These are phyloP conservation scores for Heteromeles arbutifolia DNA, from an alignment of 306 rosid species.

Conservation along the genomic window DNA sequence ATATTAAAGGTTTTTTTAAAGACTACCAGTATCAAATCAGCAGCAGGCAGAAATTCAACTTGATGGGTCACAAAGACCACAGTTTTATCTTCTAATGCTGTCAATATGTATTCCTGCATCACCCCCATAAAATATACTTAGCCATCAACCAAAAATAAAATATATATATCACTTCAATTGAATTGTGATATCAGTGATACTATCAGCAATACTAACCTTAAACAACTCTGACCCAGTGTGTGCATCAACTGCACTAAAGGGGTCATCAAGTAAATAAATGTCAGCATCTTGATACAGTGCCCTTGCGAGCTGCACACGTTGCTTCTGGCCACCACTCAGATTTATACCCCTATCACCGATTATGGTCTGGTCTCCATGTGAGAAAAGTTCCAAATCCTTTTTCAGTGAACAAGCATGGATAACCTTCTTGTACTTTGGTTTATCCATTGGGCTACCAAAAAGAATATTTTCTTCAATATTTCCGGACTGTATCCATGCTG, in stretches of 20 bases:
- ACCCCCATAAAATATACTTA: constrained; percentile 25
- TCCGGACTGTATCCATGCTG: constrained; percentile 95
- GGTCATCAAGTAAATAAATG: constrained; percentile 89
- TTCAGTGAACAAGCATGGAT: constrained; percentile 82
- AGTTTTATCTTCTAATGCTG: constrained; percentile 80
- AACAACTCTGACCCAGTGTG: constrained; percentile 86
- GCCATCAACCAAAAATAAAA: constrained; percentile 8
- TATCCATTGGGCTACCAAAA: constrained; percentile 80
- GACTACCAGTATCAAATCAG: constrained; percentile 82
- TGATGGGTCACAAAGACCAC: constrained; percentile 95
- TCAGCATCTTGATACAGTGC: constrained; percentile 95
- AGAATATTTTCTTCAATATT: constrained; percentile 89
- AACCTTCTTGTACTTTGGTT: constrained; percentile 92
- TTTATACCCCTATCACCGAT: constrained; percentile 96
- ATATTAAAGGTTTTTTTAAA: constrained; percentile 6
- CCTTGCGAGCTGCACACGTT: constrained; percentile 91
- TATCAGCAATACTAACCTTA: constrained; percentile 42
- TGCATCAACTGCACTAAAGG: constrained; percentile 98
- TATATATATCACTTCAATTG: constrained; percentile 1
- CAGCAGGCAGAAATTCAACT: constrained; percentile 94
- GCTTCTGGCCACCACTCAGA: constrained; percentile 96
- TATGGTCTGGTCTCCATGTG: constrained; percentile 90
- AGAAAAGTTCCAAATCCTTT: constrained; percentile 80
- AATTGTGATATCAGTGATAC: constrained; percentile 11
- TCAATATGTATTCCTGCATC: constrained; percentile 92